Base-by-base conservation (phyloP, 306 rosid genomes). In the Pueraria montana region DNA sequence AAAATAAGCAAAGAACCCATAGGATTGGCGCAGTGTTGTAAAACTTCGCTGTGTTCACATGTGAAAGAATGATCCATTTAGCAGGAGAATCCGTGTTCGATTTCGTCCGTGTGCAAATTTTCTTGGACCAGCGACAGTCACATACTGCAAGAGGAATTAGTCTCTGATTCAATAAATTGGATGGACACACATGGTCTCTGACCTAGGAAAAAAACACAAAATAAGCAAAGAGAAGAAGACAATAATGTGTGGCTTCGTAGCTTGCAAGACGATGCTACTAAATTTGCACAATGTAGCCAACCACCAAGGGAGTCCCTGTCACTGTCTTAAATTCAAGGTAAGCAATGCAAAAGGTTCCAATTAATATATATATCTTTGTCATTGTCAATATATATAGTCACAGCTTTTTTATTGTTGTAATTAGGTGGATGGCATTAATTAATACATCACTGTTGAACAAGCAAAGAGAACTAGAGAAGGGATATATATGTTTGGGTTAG, bases 401-500 rank as follows among this genome's bases (percentile, higher is more conserved):
- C 50, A 34, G 83, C 85, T 68, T 80, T 52, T 36, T 34, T 23
- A 76, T 48, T 50, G 73, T 62, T 83, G 53, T 36, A 74, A 80
- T 79, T 66, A 46, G 82, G 82, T 20, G 78, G 88, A 61, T 77
- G 72, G 4, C 45, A 64, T 75, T 85, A 82, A 42, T 79, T n/a
- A n/a, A n/a, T n/a, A 79, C 78, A 68, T 75, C 11, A 83, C 14
- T 18, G 48, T 24, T 76, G 84, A 81, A 79, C 16, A 30, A 67
- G 76, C 73, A 79, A 81, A 71, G 70, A 69, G 82, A 82, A n/a
- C n/a, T n/a, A n/a, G n/a, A n/a, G n/a, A 76, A 83, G 68, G 76
- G 89, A 86, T 83, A 68, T n/a, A n/a, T n/a, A n/a, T n/a, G n/a
- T 88, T 77, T 84, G 85, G 94, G 91, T 87, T 88, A 86, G 71